Evolutionary conservation across 2,329 filamentous ascomycete species (phyloP), one percentile per base, ranked within the genome.

Genomic region (Fusarium nurragi): DNA sequence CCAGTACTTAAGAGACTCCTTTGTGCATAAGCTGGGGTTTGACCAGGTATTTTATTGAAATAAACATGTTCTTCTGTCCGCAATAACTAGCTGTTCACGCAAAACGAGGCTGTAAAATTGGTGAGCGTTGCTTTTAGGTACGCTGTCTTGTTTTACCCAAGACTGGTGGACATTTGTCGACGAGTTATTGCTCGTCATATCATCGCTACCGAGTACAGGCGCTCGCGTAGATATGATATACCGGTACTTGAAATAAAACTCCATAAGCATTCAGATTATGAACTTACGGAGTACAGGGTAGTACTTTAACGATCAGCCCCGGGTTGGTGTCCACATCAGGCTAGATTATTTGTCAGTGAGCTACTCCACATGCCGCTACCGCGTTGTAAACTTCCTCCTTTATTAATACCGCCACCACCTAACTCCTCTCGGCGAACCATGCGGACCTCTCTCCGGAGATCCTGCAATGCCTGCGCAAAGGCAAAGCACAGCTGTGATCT

Each of bases 401-500:
- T 37, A 26, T n/a, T 34, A 41, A 28, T 28, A n/a, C 38, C 21
- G 34, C 55, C 18, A 23, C 36, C 38, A 61, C 38, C 43, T 61
- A 48, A 48, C 50, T 47, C 23, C 21, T 55, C 49, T 61, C 22
- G 56, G 40, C 16, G 28, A 48, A 46, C 37, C 56, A 87, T 87
- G 84, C 83, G 80, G 71, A 77, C 75, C 64, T 85, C 83, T n/a
- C 83, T 87, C 54, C 83, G 85, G 39, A 76, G 85, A 64, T 86
- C 85, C 10, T 87, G 85, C 74, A 77, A 78, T 64, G 80, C 84
- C 16, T 87, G 85, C 68, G 84, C 83, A 38, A 85, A 79, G 67
- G 78, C 82, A 6, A 87, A 87, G 67, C 79, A 83, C 61, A 80
- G 82, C 57, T 87, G 85, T 71, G 84, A 87, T 67, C 80, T 87